Conservation (phyloP, 1,284 basidiomycete species). For the Ganoderma meredithae region DNA sequence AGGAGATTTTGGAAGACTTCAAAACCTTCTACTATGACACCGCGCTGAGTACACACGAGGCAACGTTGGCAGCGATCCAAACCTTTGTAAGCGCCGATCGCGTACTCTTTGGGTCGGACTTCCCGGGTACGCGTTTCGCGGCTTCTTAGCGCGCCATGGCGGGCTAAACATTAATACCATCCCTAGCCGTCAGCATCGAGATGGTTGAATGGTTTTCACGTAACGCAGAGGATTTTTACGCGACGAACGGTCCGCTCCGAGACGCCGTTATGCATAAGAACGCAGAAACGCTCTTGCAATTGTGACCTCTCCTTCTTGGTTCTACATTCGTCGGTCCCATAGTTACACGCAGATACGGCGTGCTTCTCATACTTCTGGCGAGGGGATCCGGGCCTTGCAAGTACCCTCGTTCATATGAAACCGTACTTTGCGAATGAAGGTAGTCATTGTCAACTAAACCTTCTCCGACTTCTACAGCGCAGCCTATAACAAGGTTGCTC, state of each 20-base stretch:
- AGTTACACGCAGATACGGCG: not conserved
- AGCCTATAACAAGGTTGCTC: too few relatives aligned
- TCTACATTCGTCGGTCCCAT: not conserved
- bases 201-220: conserved; percentile 66
- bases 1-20: conserved; percentile 72
- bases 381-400: not conserved
- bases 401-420: not conserved
- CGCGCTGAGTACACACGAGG: conserved; percentile 63
- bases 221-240: conserved; percentile 57
- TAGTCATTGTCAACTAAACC: not conserved
- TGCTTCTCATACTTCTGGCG: not conserved
- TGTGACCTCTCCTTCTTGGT: not conserved
- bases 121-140: conserved; percentile 58
- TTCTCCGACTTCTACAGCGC: not conserved
- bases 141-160: too few relatives aligned
- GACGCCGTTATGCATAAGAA: conserved; percentile 46
- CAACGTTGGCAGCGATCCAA: conserved; percentile 57
- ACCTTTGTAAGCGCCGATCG: conserved; percentile 54
- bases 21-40: conserved; percentile 75
- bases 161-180: not conserved
- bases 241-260: conserved; percentile 20
- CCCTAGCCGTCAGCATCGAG: conserved; percentile 60
- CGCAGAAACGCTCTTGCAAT: conserved; percentile 53
- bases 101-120: conserved; percentile 76
- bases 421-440: not conserved